Base-by-base conservation (phyloP, 805 yeast species). In the Starmerella sp. region DNA sequence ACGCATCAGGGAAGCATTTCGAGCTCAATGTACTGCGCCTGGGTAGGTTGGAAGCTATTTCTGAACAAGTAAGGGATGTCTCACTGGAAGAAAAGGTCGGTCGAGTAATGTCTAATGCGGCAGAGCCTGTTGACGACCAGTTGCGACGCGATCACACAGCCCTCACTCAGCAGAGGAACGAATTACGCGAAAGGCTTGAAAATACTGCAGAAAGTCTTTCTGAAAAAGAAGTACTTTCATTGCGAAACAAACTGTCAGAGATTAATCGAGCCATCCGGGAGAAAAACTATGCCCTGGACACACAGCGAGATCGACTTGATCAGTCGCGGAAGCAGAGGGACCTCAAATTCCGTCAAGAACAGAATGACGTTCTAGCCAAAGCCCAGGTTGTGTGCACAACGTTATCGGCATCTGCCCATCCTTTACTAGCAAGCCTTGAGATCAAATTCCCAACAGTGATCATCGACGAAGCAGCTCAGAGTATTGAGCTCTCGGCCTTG, bases 381-480 rank as follows among this genome's bases (percentile, higher is more conserved):
- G 89, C 96, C 14, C 87, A 90, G 58, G 81, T 93, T 47, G 85
- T 91, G 15, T 93, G 97, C 65, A 77, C 97, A 0, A 91, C 98
- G 0, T 73, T 91, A 36, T 90, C 97, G 0, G 97, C 97, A 32
- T 81, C 96, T 4, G 96, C 97, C 0, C 96, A 89, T 71, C 93
- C 86, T 59, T 80, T 88, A 57, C 75, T 91, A 42, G 81, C 88
- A 0, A 76, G 81, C 44, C 71, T 91, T 65, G 81, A 88, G 9
- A 77, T 88, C 64, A 78, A 79, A 44, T 91, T 93, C 66, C 95
- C 86, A 49, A 87, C 95, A 4, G 97, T 93, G 1, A 83, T 91
- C 51, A 83, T 91, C 57, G 98, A 91, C 72, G 98, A 91, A 69
- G 98, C 98, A 2, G 95, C 97, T 62, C 98, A 91, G 69, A 85